phyloP scores from a whole-genome alignment of 1,284 basidiomycete genomes.

The Pascua sp. region DNA sequence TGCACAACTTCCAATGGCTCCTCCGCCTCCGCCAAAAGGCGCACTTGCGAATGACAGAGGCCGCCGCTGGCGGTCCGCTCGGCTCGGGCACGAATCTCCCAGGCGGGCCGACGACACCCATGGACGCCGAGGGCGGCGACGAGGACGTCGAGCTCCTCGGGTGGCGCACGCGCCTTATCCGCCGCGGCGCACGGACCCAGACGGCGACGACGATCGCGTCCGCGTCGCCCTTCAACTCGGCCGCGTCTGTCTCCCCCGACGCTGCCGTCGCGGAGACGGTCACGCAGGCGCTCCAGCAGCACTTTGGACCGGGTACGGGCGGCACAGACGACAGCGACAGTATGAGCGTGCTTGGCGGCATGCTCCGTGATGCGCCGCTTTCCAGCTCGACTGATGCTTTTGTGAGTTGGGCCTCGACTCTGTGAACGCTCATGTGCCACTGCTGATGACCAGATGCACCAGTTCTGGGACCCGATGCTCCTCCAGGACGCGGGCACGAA shows the following conservation, averaged over 20 bases:
- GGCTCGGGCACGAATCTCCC: constrained; percentile 2
- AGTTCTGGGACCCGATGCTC: constrained; percentile 14
- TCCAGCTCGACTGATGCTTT: constrained; percentile 3
- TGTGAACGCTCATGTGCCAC: neutral
- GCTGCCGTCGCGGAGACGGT: neutral
- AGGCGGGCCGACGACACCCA: neutral
- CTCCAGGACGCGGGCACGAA: constrained; percentile 1
- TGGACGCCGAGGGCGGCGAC: constrained; percentile 3
- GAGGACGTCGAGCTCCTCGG: constrained; percentile 26
- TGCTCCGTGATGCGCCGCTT: too few relatives aligned
- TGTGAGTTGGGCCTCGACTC: neutral
- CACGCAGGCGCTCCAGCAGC: constrained; percentile 2
- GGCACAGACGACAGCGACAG: too few relatives aligned
- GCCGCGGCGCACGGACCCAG: constrained; percentile 5
- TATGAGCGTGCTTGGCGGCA: too few relatives aligned
- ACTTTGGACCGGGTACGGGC: neutral
- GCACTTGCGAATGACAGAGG: too few relatives aligned
- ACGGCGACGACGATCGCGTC: constrained; percentile 13
- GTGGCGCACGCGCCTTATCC: constrained; percentile 29
- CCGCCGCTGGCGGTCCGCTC: too few relatives aligned
- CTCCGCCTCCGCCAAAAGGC: constrained; percentile 15
- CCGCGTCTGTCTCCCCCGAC: neutral
- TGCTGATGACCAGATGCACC: constrained; percentile 6
- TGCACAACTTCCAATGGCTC: constrained; percentile 26
- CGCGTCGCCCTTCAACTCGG: constrained; percentile 12